Evolutionary conservation across 306 rosid species (phyloP).

Genomic region (Morella rubra): DNA sequence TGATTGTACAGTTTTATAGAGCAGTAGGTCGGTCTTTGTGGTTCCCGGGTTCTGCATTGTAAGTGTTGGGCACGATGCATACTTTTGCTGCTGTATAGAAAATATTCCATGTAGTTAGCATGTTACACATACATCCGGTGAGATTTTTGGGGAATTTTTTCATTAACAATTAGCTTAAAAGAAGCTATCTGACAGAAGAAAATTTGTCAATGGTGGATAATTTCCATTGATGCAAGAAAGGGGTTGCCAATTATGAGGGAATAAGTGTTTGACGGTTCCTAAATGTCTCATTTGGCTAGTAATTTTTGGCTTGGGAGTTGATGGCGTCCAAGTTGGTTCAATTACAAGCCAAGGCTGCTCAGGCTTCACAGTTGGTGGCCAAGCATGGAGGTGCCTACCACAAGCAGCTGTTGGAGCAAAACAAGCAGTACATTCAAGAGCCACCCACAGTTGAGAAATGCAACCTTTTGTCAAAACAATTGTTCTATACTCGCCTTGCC

Average conservation of each 20-base stretch:
- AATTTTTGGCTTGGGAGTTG: slow-evolving; percentile 4
- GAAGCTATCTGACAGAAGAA: neutral
- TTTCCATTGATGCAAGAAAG: neutral
- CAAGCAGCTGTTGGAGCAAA: slow-evolving; percentile 39
- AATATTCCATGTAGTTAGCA: too few species aligned
- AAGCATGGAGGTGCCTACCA: slow-evolving; percentile 33
- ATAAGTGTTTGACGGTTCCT: neutral
- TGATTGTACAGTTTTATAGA: neutral
- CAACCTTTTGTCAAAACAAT: slow-evolving; percentile 31
- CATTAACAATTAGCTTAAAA: neutral
- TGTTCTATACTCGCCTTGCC: slow-evolving; percentile 40
- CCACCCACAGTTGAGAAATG: slow-evolving; percentile 37
- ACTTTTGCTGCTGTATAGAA: neutral
- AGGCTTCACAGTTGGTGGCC: slow-evolving; percentile 33
- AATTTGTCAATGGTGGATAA: neutral
- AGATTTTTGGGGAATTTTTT: neutral
- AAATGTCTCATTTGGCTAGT: neutral
- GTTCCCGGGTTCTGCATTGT: neutral
- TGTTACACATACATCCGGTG: too few species aligned
- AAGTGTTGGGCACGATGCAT: neutral
- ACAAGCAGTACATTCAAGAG: slow-evolving; percentile 37
- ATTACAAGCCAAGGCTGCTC: slow-evolving; percentile 31
- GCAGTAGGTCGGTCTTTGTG: neutral
- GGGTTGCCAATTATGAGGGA: neutral
- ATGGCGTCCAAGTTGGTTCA: slow-evolving; percentile 40